Evolutionary conservation across 148 eudicot genomes (phyloP).

Genomic region (Mesembryanthemum crystallinum): DNA sequence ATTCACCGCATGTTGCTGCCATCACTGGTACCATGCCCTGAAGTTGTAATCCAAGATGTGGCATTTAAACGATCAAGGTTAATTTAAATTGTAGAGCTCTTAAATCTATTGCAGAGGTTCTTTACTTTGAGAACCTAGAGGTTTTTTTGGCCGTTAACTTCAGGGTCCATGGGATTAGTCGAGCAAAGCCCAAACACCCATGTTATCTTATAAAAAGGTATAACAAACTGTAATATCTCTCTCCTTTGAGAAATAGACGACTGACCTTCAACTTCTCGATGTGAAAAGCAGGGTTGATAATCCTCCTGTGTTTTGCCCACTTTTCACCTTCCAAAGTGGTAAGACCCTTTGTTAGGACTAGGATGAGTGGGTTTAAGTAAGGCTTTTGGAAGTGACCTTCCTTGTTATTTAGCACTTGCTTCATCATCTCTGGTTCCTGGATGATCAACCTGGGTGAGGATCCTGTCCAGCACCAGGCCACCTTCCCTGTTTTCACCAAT

Average conservation of each 20-base stretch:
- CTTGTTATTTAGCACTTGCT: slow-evolving; percentile 44
- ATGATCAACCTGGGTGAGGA: slow-evolving; percentile 40
- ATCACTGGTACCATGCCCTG: slow-evolving; percentile 29
- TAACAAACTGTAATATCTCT: no score
- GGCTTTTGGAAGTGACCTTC: slow-evolving; percentile 36
- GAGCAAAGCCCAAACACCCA: no score
- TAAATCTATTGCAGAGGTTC: no score
- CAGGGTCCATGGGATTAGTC: no score
- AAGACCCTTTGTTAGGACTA: slow-evolving; percentile 24
- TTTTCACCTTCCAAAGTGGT: slow-evolving; percentile 29
- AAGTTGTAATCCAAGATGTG: no score
- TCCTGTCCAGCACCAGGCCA: slow-evolving; percentile 39
- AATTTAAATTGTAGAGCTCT: background rate
- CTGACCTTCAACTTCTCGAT: slow-evolving; percentile 24
- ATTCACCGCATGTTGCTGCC: slow-evolving; percentile 13
- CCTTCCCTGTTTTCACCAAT: slow-evolving; percentile 32
- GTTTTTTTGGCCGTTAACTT: no score
- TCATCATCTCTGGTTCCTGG: slow-evolving; percentile 39
- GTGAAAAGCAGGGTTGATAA: slow-evolving; percentile 32
- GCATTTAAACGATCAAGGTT: background rate
- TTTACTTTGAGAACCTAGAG: no score
- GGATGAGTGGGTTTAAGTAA: slow-evolving; percentile 15
- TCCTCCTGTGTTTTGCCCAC: slow-evolving; percentile 30
- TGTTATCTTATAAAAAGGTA: no score
- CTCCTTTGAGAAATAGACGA: background rate